Conservation (phyloP, 169 alveolate genomes). For the Ichthyophthirius multifiliis region DNA sequence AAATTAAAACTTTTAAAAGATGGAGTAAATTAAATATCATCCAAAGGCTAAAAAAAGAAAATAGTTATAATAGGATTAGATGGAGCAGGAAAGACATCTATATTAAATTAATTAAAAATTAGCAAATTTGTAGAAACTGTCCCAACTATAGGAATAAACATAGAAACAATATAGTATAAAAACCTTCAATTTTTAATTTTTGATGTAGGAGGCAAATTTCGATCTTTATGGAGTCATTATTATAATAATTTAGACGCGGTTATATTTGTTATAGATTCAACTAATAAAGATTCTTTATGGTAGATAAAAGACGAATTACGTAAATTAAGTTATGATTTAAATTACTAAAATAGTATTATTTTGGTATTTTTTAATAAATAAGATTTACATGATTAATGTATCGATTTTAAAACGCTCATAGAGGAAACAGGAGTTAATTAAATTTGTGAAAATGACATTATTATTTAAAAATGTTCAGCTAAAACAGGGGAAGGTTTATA, state of each 20-base stretch:
- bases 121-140: constrained; percentile 53
- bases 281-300: constrained; percentile 53
- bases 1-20: background rate
- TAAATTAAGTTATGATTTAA: constrained; percentile 11
- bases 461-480: constrained; percentile 24
- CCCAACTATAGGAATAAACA: constrained; percentile 69
- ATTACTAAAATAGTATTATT: constrained; percentile 9
- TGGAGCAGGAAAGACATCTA: constrained; percentile 77
- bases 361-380: constrained; percentile 19
- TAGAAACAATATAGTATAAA: background rate
- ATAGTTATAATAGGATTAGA: constrained; percentile 65
- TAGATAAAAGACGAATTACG: constrained; percentile 46
- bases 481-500: constrained; percentile 24
- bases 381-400: background rate
- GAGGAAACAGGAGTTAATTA: constrained; percentile 16
- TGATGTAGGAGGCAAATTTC: constrained; percentile 61
- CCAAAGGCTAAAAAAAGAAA: constrained; percentile 3
- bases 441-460: constrained; percentile 1
- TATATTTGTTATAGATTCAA: constrained; percentile 69
- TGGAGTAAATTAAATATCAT: background rate
- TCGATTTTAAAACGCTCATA: constrained; percentile 3
- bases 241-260: constrained; percentile 26
- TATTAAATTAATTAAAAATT: constrained; percentile 49
- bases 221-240: background rate
- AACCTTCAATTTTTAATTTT: constrained; percentile 39